These are phyloP conservation scores for Eremothecium cymbalariae DNA, from an alignment of 1,139 yeast species.

Conservation along the genomic window DNA sequence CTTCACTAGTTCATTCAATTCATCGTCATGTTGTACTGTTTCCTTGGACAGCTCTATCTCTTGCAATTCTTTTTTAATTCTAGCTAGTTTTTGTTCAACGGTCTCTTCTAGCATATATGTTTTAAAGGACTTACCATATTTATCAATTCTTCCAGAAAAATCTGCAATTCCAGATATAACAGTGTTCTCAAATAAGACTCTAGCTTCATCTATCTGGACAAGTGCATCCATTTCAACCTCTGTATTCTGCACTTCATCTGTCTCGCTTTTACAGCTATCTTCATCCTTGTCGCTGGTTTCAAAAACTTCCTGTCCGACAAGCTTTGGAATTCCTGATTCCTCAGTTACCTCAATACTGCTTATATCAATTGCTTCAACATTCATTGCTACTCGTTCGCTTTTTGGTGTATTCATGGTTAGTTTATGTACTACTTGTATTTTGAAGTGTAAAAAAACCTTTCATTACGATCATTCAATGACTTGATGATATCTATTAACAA, in stretches of 20 bases:
- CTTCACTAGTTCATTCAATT: constrained; percentile 1
- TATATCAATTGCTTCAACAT: constrained; percentile 5
- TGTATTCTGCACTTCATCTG: constrained; percentile 5
- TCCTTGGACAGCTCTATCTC: constrained; percentile 10
- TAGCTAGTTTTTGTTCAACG: constrained; percentile 37
- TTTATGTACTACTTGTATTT: too few species aligned
- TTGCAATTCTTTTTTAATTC: constrained; percentile 31
- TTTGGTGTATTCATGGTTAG: too few species aligned
- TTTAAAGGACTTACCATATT: constrained; percentile 22
- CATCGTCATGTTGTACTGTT: constrained; percentile 5
- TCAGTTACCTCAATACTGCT: neutral
- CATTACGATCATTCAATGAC: too few species aligned
- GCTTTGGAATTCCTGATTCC: neutral
- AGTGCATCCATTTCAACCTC: constrained; percentile 4
- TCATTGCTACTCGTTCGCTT: too few species aligned
- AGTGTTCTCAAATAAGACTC: constrained; percentile 18
- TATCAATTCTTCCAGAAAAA: constrained; percentile 26
- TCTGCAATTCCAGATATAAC: constrained; percentile 24
- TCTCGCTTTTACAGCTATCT: constrained; percentile 11
- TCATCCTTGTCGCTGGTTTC: constrained; percentile 47
- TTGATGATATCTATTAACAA: constrained; percentile 4
- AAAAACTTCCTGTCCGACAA: constrained; percentile 28
- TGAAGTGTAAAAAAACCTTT: too few species aligned
- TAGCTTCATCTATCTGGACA: constrained; percentile 14
- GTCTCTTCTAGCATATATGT: constrained; percentile 35